Base-by-base conservation (phyloP, 2,329 filamentous ascomycete genomes). In the Ophiostoma australiae region DNA sequence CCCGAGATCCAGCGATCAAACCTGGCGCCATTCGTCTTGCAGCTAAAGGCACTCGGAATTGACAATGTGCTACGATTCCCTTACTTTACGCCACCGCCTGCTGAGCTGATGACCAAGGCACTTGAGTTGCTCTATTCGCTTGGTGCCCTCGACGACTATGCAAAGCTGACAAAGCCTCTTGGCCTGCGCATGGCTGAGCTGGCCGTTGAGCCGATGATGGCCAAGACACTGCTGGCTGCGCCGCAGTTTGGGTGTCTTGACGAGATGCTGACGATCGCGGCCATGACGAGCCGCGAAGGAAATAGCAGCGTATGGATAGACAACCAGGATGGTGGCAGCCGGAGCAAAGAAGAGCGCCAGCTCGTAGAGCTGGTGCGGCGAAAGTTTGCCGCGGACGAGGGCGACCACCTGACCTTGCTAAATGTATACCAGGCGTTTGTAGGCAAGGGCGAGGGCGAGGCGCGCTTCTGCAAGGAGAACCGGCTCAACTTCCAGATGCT, bases 1-100 rank as follows among this genome's bases (percentile, higher is more conserved):
- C 95, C 95, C 0, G 95, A 99, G 79, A 93, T 98, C 41, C 94
- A 97, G 77, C 88, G 95, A 68, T 94, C 92, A 1, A 97, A 98
- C 76, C 85, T 99, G 31, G 93, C 94, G 0, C 92, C 93, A 0
- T 89, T 93, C 2, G 87, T 98, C 55, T 84, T 99, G 63, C 94
- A 98, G 77, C 88, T 99, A 55, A 97, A 98, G 80, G 94, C 95
- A 1, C 84, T 99, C 1, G 95, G 95, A 0, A 96, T 98, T 75
- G 94, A 97, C 79, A 98, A 99, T 75, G 89, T 98, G 44, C 88
- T 93, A 5, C 89, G 93, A 4, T 99, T 98, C 78, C 89, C 94
- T 76, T 99, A 94, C 78, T 82, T 97, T 69, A 94, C 92, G 3
- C 84, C 93, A 2, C 95, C 95, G 13, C 93, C 95, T 0, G 88